phyloP scores from a whole-genome alignment of 2,329 filamentous ascomycete species.

The Spiromastix sp. region DNA sequence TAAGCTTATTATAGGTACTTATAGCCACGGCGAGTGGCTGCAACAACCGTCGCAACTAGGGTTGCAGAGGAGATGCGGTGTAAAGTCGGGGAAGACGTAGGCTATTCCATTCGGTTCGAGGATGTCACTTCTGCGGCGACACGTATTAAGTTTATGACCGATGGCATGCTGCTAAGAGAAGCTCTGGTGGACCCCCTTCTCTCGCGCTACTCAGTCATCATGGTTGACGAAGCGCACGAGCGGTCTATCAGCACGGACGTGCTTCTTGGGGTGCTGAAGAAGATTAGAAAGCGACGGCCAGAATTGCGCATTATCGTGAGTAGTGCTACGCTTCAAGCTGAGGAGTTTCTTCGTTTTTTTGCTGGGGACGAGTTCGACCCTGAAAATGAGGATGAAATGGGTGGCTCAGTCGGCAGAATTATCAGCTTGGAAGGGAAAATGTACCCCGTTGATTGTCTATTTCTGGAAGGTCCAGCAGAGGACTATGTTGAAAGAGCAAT shows the following conservation, averaged over 20 bases:
- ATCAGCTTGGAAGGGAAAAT: slow-evolving; percentile 79
- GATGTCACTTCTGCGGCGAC: slow-evolving; percentile 80
- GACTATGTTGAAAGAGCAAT: slow-evolving; percentile 80
- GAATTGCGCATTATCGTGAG: slow-evolving; percentile 84
- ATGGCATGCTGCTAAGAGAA: slow-evolving; percentile 82
- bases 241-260: slow-evolving; percentile 87
- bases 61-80: slow-evolving; percentile 85
- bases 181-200: slow-evolving; percentile 86
- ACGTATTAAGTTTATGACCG: slow-evolving; percentile 88
- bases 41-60: slow-evolving; percentile 75
- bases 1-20: slow-evolving; percentile 7
- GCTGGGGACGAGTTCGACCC: slow-evolving; percentile 31
- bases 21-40: slow-evolving; percentile 80
- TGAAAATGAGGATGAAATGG: slow-evolving; percentile 24
- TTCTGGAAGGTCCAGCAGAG: slow-evolving; percentile 65
- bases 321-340: slow-evolving; percentile 85
- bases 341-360: slow-evolving; percentile 77
- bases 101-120: slow-evolving; percentile 86
- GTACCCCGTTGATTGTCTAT: slow-evolving; percentile 80
- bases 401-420: slow-evolving; percentile 49
- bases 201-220: slow-evolving; percentile 86
- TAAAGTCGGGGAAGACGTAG: slow-evolving; percentile 79
- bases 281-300: slow-evolving; percentile 67
- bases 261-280: slow-evolving; percentile 79
- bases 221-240: slow-evolving; percentile 97